phyloP scores from a whole-genome alignment of 192 early-diverging fungal species.

The Entomortierella chlamydospora region DNA sequence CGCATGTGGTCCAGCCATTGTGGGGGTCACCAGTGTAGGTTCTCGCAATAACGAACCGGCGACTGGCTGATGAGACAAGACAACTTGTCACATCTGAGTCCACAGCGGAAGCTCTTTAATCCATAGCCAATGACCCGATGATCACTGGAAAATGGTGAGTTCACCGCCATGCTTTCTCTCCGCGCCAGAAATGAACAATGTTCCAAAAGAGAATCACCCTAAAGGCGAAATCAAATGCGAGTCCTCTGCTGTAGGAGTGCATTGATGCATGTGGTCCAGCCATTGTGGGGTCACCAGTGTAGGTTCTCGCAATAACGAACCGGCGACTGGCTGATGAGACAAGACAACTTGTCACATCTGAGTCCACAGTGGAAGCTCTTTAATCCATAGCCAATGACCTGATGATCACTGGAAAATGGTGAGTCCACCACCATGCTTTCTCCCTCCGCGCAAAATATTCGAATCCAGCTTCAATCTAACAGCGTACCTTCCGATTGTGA shows the following conservation, averaged over 20 bases:
- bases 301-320: constrained; percentile 10
- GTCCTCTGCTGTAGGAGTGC: constrained; percentile 27
- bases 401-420: too few relatives aligned
- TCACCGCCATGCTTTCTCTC: too few relatives aligned
- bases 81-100: constrained; percentile 14
- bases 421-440: too few relatives aligned
- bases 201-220: too few relatives aligned
- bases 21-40: constrained; percentile 16
- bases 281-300: constrained; percentile 16
- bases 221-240: constrained; percentile 10
- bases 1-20: constrained; percentile 23
- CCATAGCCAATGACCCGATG: too few relatives aligned
- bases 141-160: too few relatives aligned
- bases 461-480: too few relatives aligned
- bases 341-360: constrained; percentile 12
- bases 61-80: constrained; percentile 21
- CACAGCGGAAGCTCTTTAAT: constrained; percentile 25
- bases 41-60: constrained; percentile 13
- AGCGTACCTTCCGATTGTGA: too few relatives aligned
- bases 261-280: constrained; percentile 28
- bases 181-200: too few relatives aligned
- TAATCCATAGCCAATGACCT: constrained; percentile 26
- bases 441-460: too few relatives aligned
- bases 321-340: constrained; percentile 20
- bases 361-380: constrained; percentile 24